Base-by-base conservation (phyloP, 1,139 yeast genomes). In the Pneumocystis oryctolagi region DNA sequence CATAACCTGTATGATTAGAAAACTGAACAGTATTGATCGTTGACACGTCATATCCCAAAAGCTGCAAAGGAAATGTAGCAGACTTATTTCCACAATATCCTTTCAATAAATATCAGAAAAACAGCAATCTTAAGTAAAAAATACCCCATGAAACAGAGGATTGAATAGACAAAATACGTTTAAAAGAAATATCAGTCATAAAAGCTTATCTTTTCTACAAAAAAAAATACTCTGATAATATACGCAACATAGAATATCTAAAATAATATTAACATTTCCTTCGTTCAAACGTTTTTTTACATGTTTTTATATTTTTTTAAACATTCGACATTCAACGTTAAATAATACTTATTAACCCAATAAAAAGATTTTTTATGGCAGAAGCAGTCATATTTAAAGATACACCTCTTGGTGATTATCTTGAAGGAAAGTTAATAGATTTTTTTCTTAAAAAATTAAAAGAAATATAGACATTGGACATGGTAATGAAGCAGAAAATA, bases 21-120 rank as follows among this genome's bases (percentile, higher is more conserved):
- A 82, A 84, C 69, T 86, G 84, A 31, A 88, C 92, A 1, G 95
- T 85, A 71, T 88, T 87, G 66, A 88, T 72, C 12, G 80, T 83
- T 71, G 88, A 95, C 14, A 87, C 95, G 69, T 89, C 87, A 95
- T 95, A 89, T 2, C 92, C 92, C 12, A 78, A 74, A 63, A 78
- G 79, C 70, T 88, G 96, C 14, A 88, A 74, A 0, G 96, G 95
- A 72, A 88, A 86, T 0, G 88, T 83, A 0, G 88, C 84, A 0
- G 94, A 89, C 64, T 84, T 79, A 71, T 85, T 86, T 1, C 95
- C 95, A 18, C 87, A 95, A 70, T 86, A 87, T 2, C 96, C 96
- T 47, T 47, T 12, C 12, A 4, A 25, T 14, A 47, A n/a, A 47
- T 47, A 25, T 47, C 6, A 47, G 4, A 9, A 47, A 20, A 25